phyloP scores from a whole-genome alignment of 1,139 yeast species.

The Pichia sp. region DNA sequence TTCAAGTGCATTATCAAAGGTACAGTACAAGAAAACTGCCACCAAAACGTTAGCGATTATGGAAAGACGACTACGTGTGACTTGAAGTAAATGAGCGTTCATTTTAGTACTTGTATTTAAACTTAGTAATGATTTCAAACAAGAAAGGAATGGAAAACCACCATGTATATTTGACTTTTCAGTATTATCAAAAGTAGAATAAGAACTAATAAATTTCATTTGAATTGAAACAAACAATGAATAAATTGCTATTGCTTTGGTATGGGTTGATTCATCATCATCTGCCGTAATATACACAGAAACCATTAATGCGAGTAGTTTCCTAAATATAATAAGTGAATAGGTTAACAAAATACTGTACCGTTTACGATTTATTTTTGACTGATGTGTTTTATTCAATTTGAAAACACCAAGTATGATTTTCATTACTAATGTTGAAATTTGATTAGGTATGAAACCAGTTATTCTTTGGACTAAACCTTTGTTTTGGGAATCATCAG shows the following conservation, averaged over 20 bases:
- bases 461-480: constrained; percentile 16
- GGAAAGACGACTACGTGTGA: constrained; percentile 16
- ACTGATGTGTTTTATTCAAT: background rate
- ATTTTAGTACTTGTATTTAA: background rate
- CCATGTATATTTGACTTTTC: no score
- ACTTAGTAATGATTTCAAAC: constrained; percentile 1
- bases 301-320: constrained; percentile 21
- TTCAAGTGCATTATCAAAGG: constrained; percentile 2
- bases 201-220: constrained; percentile 19
- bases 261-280: constrained; percentile 24
- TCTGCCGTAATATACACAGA: constrained; percentile 25
- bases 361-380: background rate
- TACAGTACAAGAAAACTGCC: constrained; percentile 7
- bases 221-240: constrained; percentile 23
- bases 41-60: constrained; percentile 7
- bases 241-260: constrained; percentile 22
- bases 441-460: constrained; percentile 18
- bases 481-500: background rate
- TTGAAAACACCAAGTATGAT: background rate
- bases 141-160: background rate
- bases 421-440: constrained; percentile 4
- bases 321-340: constrained; percentile 22
- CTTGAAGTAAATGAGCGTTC: background rate
- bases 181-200: background rate
- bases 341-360: constrained; percentile 20